phyloP scores from a whole-genome alignment of 441 rosid species.

The Bruguiera hainesii region DNA sequence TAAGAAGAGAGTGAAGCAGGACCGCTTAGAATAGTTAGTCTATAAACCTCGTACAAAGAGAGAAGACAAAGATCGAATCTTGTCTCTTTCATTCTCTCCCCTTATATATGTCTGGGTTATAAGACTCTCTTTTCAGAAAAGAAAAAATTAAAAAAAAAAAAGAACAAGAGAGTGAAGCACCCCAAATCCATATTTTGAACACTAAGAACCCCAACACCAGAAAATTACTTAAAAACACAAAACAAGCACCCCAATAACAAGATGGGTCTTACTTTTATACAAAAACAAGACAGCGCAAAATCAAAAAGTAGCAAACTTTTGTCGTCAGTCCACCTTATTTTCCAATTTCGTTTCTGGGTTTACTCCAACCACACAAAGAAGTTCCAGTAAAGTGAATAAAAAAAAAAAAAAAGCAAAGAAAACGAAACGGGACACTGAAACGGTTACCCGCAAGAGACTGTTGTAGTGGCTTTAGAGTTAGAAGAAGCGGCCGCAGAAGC shows the following conservation, averaged over 20 bases:
- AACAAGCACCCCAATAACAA: background rate
- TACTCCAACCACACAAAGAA: background rate
- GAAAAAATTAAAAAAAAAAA: no score
- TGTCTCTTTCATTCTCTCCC: no score
- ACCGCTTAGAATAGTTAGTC: no score
- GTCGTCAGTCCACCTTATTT: background rate
- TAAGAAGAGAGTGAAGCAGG: no score
- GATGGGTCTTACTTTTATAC: background rate
- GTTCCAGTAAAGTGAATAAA: background rate
- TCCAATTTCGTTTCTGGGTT: background rate
- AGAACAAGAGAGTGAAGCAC: no score
- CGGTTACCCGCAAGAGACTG: constrained; percentile 20
- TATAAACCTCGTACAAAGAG: no score
- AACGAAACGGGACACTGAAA: background rate
- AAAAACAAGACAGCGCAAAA: background rate
- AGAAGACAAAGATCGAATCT: no score
- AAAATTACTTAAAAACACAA: background rate
- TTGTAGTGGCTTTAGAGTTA: constrained; percentile 3
- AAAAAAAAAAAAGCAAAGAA: background rate
- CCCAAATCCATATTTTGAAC: no score
- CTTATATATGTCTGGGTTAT: no score
- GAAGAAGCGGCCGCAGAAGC: constrained; percentile 15
- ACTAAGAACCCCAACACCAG: background rate
- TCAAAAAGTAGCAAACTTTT: background rate
- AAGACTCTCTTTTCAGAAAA: no score